Evolutionary conservation across 371 early-diverging fungal species (phyloP).

Genomic region (Scutellospora calospora): DNA sequence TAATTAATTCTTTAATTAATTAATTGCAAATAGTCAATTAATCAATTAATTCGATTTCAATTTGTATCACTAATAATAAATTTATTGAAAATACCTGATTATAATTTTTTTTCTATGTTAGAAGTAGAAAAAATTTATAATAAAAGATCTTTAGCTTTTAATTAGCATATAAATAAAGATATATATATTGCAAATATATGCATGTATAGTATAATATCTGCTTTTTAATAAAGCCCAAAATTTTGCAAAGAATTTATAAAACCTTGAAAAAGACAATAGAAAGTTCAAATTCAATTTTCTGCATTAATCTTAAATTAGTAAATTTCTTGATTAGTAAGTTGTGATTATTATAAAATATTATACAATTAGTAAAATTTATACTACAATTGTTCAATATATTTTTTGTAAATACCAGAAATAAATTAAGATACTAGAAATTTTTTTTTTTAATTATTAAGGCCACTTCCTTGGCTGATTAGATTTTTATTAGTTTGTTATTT

Average conservation of each 20-base stretch:
- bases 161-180: background rate
- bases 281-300: background rate
- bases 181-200: background rate
- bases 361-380: background rate
- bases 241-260: background rate
- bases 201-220: background rate
- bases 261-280: background rate
- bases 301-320: background rate
- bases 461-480: no score
- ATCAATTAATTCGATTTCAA: no score
- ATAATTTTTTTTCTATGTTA: constrained; percentile 3
- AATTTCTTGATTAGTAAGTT: background rate
- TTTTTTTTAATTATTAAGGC: no score
- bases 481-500: no score
- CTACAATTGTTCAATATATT: background rate
- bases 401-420: background rate
- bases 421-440: no score
- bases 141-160: background rate
- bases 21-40: no score
- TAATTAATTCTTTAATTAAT: no score
- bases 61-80: no score
- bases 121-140: background rate
- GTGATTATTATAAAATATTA: background rate
- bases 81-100: no score
- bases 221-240: background rate